phyloP scores from a whole-genome alignment of 768 basidiomycete genomes.

The Dioszegia crocea region DNA sequence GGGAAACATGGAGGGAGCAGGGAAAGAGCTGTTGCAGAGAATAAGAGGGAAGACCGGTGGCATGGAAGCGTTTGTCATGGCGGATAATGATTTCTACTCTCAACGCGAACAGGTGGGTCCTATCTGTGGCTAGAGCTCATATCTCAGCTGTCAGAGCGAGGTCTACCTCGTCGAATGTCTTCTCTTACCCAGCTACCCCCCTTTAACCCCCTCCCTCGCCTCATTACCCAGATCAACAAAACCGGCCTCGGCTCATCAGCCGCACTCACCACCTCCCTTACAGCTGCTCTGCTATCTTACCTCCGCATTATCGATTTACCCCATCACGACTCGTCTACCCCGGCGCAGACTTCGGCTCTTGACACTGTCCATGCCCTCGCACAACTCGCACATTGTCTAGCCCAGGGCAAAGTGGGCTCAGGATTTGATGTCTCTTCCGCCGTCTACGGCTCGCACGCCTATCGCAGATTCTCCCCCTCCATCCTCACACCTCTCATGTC shows the following conservation, averaged over 20 bases:
- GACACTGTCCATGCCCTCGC: slow-evolving; percentile 80
- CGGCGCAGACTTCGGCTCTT: slow-evolving; percentile 50
- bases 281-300: slow-evolving; percentile 76
- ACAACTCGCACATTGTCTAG: slow-evolving; percentile 90
- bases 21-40: slow-evolving; percentile 13
- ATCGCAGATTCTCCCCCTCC: slow-evolving; percentile 65
- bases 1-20: slow-evolving; percentile 1
- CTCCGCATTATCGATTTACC: slow-evolving; percentile 58
- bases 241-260: slow-evolving; percentile 97
- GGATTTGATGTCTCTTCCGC: slow-evolving; percentile 96
- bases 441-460: slow-evolving; percentile 89
- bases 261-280: slow-evolving; percentile 90
- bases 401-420: slow-evolving; percentile 96
- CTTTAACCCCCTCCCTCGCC: slow-evolving; percentile 67
- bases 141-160: slow-evolving; percentile 60
- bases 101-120: slow-evolving; percentile 71
- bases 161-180: slow-evolving; percentile 61
- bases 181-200: slow-evolving; percentile 69
- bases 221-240: slow-evolving; percentile 82
- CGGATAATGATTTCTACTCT: slow-evolving; percentile 97
- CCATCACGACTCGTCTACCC: slow-evolving; percentile 44
- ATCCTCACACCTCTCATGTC: slow-evolving; percentile 45
- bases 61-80: slow-evolving; percentile 76
- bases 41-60: slow-evolving; percentile 38
- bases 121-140: not conserved